These are phyloP conservation scores for Ceratorhiza oryzae-sativae DNA, from an alignment of 1,284 basidiomycete genomes.

Conservation along the genomic window DNA sequence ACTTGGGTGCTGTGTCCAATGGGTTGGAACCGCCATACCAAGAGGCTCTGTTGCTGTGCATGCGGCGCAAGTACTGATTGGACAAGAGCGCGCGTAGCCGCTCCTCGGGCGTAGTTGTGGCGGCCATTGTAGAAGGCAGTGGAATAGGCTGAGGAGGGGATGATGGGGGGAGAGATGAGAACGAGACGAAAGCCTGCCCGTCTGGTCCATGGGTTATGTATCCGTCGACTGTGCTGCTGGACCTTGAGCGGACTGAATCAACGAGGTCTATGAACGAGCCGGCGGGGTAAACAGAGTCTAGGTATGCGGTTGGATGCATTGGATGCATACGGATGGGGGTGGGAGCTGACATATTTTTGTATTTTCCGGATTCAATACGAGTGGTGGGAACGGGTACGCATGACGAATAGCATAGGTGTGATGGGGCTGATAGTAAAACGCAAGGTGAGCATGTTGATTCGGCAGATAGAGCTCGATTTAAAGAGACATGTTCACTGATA, in stretches of 20 bases:
- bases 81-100: conserved; percentile 15
- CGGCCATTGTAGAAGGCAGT: not conserved
- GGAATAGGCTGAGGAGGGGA: not conserved
- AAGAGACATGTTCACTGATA: conserved; percentile 34
- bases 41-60: conserved; percentile 17
- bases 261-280: not conserved
- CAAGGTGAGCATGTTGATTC: conserved; percentile 30
- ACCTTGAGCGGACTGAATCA: conserved; percentile 7
- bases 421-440: conserved; percentile 15
- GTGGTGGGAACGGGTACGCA: conserved; percentile 24
- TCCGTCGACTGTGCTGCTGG: conserved; percentile 2
- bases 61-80: conserved; percentile 21
- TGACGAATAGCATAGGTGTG: conserved; percentile 7
- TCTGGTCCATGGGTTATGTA: conserved; percentile 16
- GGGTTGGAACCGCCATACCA: conserved; percentile 14
- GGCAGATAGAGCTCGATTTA: conserved; percentile 3
- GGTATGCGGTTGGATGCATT: not conserved
- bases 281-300: not conserved
- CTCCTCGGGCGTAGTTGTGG: conserved; percentile 4
- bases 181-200: not conserved
- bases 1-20: conserved; percentile 21
- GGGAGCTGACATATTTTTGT: conserved; percentile 17
- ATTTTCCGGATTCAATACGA: conserved; percentile 10
- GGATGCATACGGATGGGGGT: not conserved
- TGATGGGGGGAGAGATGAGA: conserved; percentile 5